A percentile compares a stretch with the other conserved stretches of the same genome.
phyloP scores from a whole-genome alignment of 2,329 filamentous ascomycete species.

The Pestalotiopsis sp. region DNA sequence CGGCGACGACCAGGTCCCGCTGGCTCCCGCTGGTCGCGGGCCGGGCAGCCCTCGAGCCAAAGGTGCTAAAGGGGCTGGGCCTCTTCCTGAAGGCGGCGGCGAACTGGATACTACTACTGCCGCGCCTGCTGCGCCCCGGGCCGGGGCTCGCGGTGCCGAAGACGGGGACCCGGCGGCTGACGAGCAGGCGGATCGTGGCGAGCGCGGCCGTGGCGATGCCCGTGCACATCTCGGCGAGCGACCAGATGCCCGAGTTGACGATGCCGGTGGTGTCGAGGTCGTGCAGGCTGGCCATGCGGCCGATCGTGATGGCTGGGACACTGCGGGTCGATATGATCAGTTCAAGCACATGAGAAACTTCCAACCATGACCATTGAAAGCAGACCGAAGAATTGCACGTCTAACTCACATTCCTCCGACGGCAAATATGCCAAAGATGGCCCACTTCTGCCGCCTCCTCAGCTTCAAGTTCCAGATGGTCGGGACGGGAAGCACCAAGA shows the following conservation, averaged over 20 bases:
- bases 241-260: neutral
- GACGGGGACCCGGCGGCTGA: neutral
- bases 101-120: neutral
- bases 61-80: neutral
- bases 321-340: constrained; percentile 17
- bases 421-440: constrained; percentile 29
- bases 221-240: constrained; percentile 5
- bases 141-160: neutral
- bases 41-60: neutral
- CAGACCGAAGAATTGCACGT: neutral
- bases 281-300: constrained; percentile 18
- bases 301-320: constrained; percentile 23
- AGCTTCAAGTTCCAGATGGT: constrained; percentile 26
- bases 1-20: neutral
- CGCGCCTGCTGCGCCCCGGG: neutral
- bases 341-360: neutral
- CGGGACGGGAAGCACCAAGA: constrained; percentile 29
- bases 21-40: neutral
- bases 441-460: constrained; percentile 21
- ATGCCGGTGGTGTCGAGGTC: neutral
- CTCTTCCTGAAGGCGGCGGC: neutral
- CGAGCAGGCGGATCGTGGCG: constrained; percentile 6
- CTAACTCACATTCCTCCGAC: constrained; percentile 29
- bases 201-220: constrained; percentile 6
- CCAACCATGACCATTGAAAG: neutral